phyloP scores from a whole-genome alignment of 257 asterid species.

The Orobanche coerulescens region DNA sequence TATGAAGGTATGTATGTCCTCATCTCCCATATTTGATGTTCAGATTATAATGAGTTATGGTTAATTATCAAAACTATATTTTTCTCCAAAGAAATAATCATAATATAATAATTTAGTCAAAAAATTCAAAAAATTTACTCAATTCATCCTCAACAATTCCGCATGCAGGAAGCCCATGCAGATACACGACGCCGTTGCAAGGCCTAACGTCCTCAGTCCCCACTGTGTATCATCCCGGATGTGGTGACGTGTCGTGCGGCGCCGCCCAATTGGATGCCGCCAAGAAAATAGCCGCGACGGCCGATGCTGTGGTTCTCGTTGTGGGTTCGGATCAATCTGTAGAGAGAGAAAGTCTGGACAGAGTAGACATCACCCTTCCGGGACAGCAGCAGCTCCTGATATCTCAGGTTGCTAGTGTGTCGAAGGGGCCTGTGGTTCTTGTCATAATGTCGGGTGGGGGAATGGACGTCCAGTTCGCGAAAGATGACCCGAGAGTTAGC shows the following conservation, averaged over 20 bases:
- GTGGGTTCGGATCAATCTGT: constrained; percentile 76
- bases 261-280: constrained; percentile 49
- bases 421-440: constrained; percentile 78
- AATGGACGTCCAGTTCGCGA: constrained; percentile 71
- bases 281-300: constrained; percentile 43
- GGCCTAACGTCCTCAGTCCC: constrained; percentile 47
- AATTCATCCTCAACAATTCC: no score
- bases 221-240: constrained; percentile 54
- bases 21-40: not conserved
- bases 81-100: no score
- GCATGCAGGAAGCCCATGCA: constrained; percentile 70
- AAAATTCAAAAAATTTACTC: not conserved
- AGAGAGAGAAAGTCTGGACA: constrained; percentile 51
- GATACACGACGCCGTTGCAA: constrained; percentile 56
- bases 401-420: constrained; percentile 51
- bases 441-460: constrained; percentile 92
- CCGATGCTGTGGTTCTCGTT: constrained; percentile 73
- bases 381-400: constrained; percentile 67
- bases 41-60: not conserved
- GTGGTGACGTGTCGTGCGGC: constrained; percentile 44
- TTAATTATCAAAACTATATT: no score
- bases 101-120: no score
- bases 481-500: constrained; percentile 50
- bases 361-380: constrained; percentile 70
- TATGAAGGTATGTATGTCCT: constrained; percentile 45